phyloP scores from a whole-genome alignment of 148 eudicot genomes.

The Agrostemma githago region DNA sequence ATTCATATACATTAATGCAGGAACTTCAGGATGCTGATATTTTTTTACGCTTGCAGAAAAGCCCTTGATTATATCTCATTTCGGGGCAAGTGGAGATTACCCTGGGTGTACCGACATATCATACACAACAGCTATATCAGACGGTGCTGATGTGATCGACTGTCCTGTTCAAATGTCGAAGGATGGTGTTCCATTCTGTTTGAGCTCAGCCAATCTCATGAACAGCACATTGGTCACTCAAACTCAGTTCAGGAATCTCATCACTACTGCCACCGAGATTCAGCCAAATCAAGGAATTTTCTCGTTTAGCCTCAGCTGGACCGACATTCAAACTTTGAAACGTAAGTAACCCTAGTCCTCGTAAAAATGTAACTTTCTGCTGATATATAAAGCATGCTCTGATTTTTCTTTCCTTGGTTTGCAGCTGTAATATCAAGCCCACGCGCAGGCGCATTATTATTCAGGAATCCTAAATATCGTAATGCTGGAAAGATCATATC shows the following conservation, averaged over 20 bases:
- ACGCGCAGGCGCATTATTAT: slow-evolving; percentile 26
- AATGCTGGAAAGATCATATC: slow-evolving; percentile 40
- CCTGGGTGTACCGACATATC: slow-evolving; percentile 87
- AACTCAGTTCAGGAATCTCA: slow-evolving; percentile 34
- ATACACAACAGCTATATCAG: slow-evolving; percentile 59
- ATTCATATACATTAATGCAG: background rate
- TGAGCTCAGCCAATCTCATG: slow-evolving; percentile 61
- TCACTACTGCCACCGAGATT: slow-evolving; percentile 42
- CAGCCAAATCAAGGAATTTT: slow-evolving; percentile 48
- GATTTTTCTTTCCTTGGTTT: slow-evolving; percentile 19
- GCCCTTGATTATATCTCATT: slow-evolving; percentile 57
- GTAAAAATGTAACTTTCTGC: background rate
- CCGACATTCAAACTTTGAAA: slow-evolving; percentile 53
- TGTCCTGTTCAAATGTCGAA: slow-evolving; percentile 84
- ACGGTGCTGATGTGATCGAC: slow-evolving; percentile 81
- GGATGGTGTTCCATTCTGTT: slow-evolving; percentile 78
- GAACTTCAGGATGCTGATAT: background rate
- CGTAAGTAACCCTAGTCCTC: slow-evolving; percentile 45
- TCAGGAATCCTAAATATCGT: slow-evolving; percentile 47
- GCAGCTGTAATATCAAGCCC: slow-evolving; percentile 69
- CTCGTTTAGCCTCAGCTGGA: slow-evolving; percentile 71
- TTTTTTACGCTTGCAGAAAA: slow-evolving; percentile 36
- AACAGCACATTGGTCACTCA: slow-evolving; percentile 49
- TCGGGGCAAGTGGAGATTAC: slow-evolving; percentile 88
- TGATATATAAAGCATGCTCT: background rate